These are phyloP conservation scores for Tuber umbilicatum DNA, from an alignment of 495 filamentous ascomycete species.

Conservation along the genomic window DNA sequence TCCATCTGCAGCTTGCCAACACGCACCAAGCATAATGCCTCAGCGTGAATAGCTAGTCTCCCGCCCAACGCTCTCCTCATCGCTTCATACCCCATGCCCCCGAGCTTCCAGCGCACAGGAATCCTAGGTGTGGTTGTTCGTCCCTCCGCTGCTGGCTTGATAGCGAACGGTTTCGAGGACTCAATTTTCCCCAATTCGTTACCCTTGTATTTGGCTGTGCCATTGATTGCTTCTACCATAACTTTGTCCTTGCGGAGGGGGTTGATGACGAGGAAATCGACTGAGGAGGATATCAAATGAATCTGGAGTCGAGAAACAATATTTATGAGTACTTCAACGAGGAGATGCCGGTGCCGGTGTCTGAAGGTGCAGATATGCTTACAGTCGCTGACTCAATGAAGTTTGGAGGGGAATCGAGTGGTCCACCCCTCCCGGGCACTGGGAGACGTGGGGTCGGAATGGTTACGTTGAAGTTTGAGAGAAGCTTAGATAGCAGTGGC, in stretches of 20 bases:
- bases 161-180: slow-evolving; percentile 65
- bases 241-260: slow-evolving; percentile 66
- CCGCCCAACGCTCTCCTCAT: slow-evolving; percentile 80
- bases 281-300: slow-evolving; percentile 78
- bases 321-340: not conserved
- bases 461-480: slow-evolving; percentile 61
- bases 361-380: slow-evolving; percentile 72
- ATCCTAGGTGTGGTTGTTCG: slow-evolving; percentile 57
- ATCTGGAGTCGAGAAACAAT: slow-evolving; percentile 45
- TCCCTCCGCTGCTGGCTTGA: slow-evolving; percentile 63
- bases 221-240: slow-evolving; percentile 69
- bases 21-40: slow-evolving; percentile 61
- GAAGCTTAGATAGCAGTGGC: slow-evolving; percentile 62
- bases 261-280: slow-evolving; percentile 74
- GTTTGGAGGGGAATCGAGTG: slow-evolving; percentile 48
- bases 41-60: slow-evolving; percentile 66
- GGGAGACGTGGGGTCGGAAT: slow-evolving; percentile 62
- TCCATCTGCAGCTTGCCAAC: slow-evolving; percentile 65
- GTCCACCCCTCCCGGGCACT: slow-evolving; percentile 42
- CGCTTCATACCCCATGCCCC: slow-evolving; percentile 72
- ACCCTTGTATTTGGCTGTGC: slow-evolving; percentile 75
- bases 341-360: slow-evolving; percentile 34
- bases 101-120: slow-evolving; percentile 71
- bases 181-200: slow-evolving; percentile 69
- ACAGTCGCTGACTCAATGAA: slow-evolving; percentile 84